These are phyloP conservation scores for Entomortierella beljakovae DNA, from an alignment of 192 early-diverging fungal genomes.

Conservation along the genomic window DNA sequence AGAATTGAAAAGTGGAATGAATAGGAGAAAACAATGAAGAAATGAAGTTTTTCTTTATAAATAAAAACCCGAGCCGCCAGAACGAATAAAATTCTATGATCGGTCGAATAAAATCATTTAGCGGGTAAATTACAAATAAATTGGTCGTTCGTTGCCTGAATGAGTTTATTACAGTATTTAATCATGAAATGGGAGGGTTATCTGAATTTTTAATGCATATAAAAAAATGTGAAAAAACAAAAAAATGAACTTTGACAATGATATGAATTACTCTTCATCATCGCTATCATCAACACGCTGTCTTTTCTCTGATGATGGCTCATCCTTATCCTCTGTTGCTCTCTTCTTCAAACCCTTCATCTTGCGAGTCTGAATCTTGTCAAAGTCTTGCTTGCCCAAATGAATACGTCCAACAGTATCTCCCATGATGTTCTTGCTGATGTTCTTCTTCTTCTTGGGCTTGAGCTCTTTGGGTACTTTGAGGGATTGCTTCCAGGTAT, in stretches of 20 bases:
- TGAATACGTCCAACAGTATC: conserved; percentile 94
- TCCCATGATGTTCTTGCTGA: conserved; percentile 88
- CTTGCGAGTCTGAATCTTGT: conserved; percentile 96
- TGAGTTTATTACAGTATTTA: neutral
- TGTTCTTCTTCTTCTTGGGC: conserved; percentile 93
- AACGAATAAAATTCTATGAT: too few relatives aligned
- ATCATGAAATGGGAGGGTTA: too few relatives aligned
- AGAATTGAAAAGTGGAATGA: neutral
- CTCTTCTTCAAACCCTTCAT: conserved; percentile 95
- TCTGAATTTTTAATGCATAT: neutral
- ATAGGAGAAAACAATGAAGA: neutral
- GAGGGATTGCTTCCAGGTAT: conserved; percentile 87
- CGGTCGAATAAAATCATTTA: too few relatives aligned
- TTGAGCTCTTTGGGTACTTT: conserved; percentile 90
- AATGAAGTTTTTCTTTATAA: too few relatives aligned
- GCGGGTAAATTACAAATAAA: too few relatives aligned
- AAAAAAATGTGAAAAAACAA: neutral
- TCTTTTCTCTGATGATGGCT: conserved; percentile 48
- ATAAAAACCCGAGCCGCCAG: too few relatives aligned
- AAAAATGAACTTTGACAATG: neutral
- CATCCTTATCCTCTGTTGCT: conserved; percentile 45
- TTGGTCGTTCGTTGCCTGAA: too few relatives aligned
- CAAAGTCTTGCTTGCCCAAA: conserved; percentile 91
- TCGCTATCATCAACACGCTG: conserved; percentile 52
- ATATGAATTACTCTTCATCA: conserved; percentile 51